Percentiles rank a stretch among this genome's conserved stretches.
phyloP scores from a whole-genome alignment of 2,329 filamentous ascomycete genomes.

The Helotiales sp. region DNA sequence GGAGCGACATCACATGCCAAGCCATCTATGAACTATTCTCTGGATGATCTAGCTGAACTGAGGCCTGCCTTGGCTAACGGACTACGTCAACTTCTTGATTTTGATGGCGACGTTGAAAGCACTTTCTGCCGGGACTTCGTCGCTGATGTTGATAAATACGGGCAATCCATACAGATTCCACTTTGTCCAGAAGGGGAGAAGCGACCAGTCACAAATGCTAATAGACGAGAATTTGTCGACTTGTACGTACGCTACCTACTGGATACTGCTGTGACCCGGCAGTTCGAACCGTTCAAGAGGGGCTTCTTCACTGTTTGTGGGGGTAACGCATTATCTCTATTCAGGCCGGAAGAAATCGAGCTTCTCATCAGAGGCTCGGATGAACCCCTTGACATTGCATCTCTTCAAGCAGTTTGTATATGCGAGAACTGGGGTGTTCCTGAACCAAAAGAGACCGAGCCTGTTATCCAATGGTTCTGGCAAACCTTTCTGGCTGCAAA shows the following conservation, averaged over 20 bases:
- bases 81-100: constrained; percentile 75
- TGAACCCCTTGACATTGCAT: constrained; percentile 75
- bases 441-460: constrained; percentile 58
- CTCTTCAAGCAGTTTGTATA: constrained; percentile 72
- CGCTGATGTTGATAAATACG: constrained; percentile 75
- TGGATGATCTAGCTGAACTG: constrained; percentile 83
- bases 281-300: constrained; percentile 92
- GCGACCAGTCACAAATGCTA: constrained; percentile 77
- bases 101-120: constrained; percentile 77
- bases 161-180: constrained; percentile 63
- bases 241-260: constrained; percentile 79
- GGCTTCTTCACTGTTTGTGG: constrained; percentile 92
- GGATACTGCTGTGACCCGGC: constrained; percentile 73
- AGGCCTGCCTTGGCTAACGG: constrained; percentile 74
- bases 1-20: constrained; percentile 57
- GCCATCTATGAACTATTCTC: constrained; percentile 67
- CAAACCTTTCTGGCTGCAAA: constrained; percentile 68
- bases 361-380: constrained; percentile 83
- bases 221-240: constrained; percentile 83
- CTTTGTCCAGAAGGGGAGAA: constrained; percentile 74
- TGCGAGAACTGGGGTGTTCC: constrained; percentile 76
- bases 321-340: constrained; percentile 83
- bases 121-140: constrained; percentile 84
- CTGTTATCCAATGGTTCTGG: constrained; percentile 86
- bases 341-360: constrained; percentile 89